Conservation (phyloP, 768 basidiomycete species). For the Kwoniella dendrophila region DNA sequence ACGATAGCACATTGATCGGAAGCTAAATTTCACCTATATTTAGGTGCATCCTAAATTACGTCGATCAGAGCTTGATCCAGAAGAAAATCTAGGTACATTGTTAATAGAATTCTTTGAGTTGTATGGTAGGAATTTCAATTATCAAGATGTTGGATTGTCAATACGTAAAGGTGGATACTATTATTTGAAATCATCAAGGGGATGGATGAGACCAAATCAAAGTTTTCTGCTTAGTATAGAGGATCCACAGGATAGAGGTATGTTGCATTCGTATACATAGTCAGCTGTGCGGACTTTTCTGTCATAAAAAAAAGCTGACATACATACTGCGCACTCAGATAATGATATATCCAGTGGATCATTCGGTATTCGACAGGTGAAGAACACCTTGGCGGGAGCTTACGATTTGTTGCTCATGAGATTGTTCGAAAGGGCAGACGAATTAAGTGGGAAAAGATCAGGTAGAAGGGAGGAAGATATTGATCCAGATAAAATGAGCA, state of each 20-base stretch:
- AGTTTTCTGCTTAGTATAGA: conserved; percentile 74
- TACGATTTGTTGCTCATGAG: conserved; percentile 69
- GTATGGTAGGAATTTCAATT: conserved; percentile 90
- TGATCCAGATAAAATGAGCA: conserved; percentile 66
- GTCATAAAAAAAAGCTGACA: conserved; percentile 13
- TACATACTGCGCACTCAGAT: conserved; percentile 59
- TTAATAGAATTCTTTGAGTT: conserved; percentile 97
- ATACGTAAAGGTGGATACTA: conserved; percentile 85
- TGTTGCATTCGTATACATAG: no score
- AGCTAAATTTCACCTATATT: conserved; percentile 6
- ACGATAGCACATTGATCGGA: neutral
- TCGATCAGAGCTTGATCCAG: conserved; percentile 79
- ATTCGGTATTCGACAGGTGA: conserved; percentile 78
- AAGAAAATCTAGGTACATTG: conserved; percentile 86
- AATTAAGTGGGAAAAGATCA: conserved; percentile 64
- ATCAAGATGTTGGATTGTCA: conserved; percentile 84
- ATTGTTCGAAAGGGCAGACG: conserved; percentile 67
- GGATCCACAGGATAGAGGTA: conserved; percentile 86
- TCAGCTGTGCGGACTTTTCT: neutral
- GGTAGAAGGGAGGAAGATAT: conserved; percentile 55
- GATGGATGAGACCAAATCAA: conserved; percentile 68
- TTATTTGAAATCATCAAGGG: conserved; percentile 75
- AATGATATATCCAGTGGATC: conserved; percentile 93
- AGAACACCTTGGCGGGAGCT: conserved; percentile 78
- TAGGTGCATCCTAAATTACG: conserved; percentile 95